Percentiles rank a stretch among this genome's conserved stretches.
Evolutionary conservation across 1,284 basidiomycete genomes (phyloP).

Genomic region (Cutaneotrichosporon sp.): DNA sequence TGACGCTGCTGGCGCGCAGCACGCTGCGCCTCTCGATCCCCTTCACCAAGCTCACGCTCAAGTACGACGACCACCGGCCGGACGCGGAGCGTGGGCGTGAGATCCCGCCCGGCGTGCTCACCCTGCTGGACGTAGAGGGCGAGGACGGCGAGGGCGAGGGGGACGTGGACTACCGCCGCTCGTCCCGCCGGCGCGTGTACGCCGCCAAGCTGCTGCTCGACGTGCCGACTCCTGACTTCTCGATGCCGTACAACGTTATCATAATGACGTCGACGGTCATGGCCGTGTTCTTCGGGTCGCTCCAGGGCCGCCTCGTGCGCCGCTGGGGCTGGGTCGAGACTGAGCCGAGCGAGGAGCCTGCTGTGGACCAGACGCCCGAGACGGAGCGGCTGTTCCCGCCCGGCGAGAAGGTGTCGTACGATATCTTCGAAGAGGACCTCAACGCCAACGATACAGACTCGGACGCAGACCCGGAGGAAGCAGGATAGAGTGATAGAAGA

Average conservation of each 20-base stretch:
- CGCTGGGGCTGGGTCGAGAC: constrained; percentile 62
- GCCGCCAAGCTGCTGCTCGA: constrained; percentile 80
- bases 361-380: neutral
- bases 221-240: constrained; percentile 94
- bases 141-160: constrained; percentile 21
- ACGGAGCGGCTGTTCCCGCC: neutral
- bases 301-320: constrained; percentile 84
- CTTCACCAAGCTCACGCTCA: constrained; percentile 80
- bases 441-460: constrained; percentile 1
- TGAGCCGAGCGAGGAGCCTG: neutral
- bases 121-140: constrained; percentile 35
- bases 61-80: constrained; percentile 93
- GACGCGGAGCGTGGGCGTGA: constrained; percentile 96
- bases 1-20: constrained; percentile 69
- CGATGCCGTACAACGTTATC: constrained; percentile 99
- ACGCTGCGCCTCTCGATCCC: constrained; percentile 70
- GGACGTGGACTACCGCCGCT: constrained; percentile 12
- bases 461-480: constrained; percentile 2
- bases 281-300: constrained; percentile 88
- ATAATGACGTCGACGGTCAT: constrained; percentile 89
- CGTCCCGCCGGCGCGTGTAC: constrained; percentile 62
- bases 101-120: constrained; percentile 75
- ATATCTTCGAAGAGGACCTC: neutral
- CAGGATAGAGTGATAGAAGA: constrained; percentile 4
- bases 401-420: neutral